Conservation (phyloP, 768 basidiomycete genomes). For the Boletus speciosus region DNA sequence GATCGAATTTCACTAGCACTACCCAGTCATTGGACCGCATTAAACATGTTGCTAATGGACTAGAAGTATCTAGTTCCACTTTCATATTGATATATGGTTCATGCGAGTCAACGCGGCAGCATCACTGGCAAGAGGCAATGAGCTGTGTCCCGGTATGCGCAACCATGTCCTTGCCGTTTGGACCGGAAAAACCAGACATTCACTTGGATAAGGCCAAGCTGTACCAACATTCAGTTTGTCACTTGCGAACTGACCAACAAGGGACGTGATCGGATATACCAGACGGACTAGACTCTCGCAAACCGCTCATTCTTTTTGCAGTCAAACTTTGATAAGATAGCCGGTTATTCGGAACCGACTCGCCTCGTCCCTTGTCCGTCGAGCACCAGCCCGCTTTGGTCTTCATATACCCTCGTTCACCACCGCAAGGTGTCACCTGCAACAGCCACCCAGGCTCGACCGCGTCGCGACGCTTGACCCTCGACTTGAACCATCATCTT, state of each 20-base stretch:
- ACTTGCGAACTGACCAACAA: too few relatives aligned
- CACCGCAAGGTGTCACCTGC: too few relatives aligned
- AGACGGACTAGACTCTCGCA: neutral
- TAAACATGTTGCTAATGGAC: neutral
- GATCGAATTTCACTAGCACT: neutral
- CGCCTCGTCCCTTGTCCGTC: neutral
- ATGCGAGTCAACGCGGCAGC: neutral
- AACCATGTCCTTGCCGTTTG: neutral
- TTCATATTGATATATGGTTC: neutral
- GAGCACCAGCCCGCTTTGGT: too few relatives aligned
- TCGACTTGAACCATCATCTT: neutral
- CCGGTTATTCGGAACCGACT: neutral
- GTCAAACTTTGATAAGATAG: too few relatives aligned
- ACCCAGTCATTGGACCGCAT: neutral
- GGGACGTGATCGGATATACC: neutral
- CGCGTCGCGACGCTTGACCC: too few relatives aligned
- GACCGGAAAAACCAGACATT: neutral
- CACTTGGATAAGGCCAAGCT: neutral
- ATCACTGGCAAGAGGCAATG: neutral
- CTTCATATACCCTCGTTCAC: too few relatives aligned
- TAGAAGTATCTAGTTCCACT: neutral
- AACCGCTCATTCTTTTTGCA: too few relatives aligned
- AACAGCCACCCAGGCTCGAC: too few relatives aligned
- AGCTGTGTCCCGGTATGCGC: neutral
- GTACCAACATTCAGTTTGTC: neutral